phyloP scores from a whole-genome alignment of 208 protist species.

The Acanthamoeba sp. region DNA sequence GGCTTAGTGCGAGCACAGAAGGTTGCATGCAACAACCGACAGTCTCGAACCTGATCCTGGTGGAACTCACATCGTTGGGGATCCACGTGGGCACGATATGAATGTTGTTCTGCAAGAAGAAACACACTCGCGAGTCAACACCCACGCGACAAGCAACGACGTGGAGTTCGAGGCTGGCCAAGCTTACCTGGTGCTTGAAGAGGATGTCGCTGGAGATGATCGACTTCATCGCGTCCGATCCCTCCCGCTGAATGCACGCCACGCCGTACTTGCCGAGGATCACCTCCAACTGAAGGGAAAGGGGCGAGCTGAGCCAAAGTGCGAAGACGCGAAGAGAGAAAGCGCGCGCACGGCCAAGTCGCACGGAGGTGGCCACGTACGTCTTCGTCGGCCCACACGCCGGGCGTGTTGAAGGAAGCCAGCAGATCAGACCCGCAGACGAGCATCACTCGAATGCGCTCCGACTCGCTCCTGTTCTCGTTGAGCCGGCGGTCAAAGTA shows the following conservation, averaged over 20 bases:
- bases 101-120: conserved; percentile 37
- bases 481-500: conserved; percentile 61
- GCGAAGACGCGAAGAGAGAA: neutral
- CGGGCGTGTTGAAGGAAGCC: conserved; percentile 80
- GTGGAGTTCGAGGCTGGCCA: neutral
- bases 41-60: conserved; percentile 23
- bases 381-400: conserved; percentile 79
- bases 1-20: neutral
- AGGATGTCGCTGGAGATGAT: conserved; percentile 65
- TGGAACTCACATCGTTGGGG: conserved; percentile 64
- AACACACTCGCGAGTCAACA: too few species aligned
- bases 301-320: too few species aligned
- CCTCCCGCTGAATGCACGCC: conserved; percentile 52
- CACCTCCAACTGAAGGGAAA: conserved; percentile 68
- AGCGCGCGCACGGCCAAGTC: too few species aligned
- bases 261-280: conserved; percentile 76
- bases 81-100: conserved; percentile 55
- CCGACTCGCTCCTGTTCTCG: neutral
- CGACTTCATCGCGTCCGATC: conserved; percentile 62
- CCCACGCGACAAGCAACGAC: neutral
- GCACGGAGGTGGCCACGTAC: conserved; percentile 47
- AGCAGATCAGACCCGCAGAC: conserved; percentile 80
- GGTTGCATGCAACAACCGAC: neutral
- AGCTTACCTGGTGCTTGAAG: conserved; percentile 15
- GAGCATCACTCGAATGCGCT: conserved; percentile 56